These are phyloP conservation scores for Talaromyces sp. DNA, from an alignment of 2,329 filamentous ascomycete genomes.

Conservation along the genomic window DNA sequence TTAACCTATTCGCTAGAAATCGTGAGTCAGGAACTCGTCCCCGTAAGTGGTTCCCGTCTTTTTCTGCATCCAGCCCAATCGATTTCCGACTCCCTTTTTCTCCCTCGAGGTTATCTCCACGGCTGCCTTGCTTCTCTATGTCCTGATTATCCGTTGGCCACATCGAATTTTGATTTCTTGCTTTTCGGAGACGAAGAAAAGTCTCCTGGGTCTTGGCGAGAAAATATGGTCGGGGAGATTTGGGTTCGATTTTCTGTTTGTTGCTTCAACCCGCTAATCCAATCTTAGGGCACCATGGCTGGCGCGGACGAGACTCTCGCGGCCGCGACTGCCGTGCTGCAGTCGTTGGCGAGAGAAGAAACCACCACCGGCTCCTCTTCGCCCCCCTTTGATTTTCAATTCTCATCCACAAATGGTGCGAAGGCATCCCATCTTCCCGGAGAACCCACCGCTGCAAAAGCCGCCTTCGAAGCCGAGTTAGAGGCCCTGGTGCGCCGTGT, in stretches of 20 bases:
- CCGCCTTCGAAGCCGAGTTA: constrained; percentile 79
- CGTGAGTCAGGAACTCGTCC: constrained; percentile 5
- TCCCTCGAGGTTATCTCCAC: neutral
- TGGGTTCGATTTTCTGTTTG: neutral
- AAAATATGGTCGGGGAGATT: neutral
- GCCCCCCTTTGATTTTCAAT: constrained; percentile 40
- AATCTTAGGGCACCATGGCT: constrained; percentile 47
- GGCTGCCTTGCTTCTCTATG: too few species aligned
- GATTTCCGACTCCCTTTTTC: neutral
- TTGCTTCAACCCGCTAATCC: constrained; percentile 21
- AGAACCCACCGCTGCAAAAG: constrained; percentile 72
- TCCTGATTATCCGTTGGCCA: too few species aligned
- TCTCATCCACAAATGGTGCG: constrained; percentile 51
- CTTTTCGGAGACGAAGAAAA: too few species aligned
- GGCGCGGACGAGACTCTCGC: constrained; percentile 51
- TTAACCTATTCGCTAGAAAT: neutral
- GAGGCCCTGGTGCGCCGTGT: constrained; percentile 76
- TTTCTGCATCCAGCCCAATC: neutral
- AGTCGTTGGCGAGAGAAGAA: constrained; percentile 48
- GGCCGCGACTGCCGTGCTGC: constrained; percentile 50
- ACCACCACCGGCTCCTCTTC: constrained; percentile 37
- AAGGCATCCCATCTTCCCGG: constrained; percentile 74
- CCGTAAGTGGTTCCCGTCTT: neutral
- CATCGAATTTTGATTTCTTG: too few species aligned
- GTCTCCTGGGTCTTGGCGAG: neutral